Conservation (phyloP, 2,329 filamentous ascomycete genomes). For the Sclerotinia trifoliorum region DNA sequence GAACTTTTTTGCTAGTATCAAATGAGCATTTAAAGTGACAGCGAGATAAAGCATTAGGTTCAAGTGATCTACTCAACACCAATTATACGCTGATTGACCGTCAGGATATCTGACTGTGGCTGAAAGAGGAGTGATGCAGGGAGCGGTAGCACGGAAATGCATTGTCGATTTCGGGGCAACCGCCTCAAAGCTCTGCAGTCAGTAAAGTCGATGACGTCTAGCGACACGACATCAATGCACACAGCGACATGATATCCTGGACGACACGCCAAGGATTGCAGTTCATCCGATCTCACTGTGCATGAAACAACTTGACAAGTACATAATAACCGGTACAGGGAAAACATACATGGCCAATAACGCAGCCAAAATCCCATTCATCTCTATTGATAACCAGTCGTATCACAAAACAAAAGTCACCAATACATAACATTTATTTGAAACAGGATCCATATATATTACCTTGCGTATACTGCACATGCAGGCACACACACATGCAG, state of each 20-base stretch:
- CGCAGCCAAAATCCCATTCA: not conserved
- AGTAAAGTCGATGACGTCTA: not conserved
- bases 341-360: not conserved
- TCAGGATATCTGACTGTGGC: not conserved
- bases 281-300: constrained; percentile 13
- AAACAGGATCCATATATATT: not conserved
- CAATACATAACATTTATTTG: not conserved
- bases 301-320: not conserved
- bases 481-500: not conserved
- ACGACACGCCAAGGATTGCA: not conserved
- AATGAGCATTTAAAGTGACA: not conserved
- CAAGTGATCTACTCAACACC: not conserved
- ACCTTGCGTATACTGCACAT: not conserved
- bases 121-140: not conserved
- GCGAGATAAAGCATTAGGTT: not conserved
- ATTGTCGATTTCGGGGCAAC: not conserved
- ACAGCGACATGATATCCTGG: not conserved
- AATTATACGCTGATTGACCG: not conserved
- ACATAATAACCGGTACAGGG: not conserved
- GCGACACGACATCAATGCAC: not conserved
- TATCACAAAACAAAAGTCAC: not conserved
- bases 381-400: not conserved
- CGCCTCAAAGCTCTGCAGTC: not conserved
- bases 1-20: not conserved
- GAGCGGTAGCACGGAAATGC: not conserved